Evolutionary conservation across 176 grass and related monocot species (phyloP).

Genomic region (Elaeis guineensis): DNA sequence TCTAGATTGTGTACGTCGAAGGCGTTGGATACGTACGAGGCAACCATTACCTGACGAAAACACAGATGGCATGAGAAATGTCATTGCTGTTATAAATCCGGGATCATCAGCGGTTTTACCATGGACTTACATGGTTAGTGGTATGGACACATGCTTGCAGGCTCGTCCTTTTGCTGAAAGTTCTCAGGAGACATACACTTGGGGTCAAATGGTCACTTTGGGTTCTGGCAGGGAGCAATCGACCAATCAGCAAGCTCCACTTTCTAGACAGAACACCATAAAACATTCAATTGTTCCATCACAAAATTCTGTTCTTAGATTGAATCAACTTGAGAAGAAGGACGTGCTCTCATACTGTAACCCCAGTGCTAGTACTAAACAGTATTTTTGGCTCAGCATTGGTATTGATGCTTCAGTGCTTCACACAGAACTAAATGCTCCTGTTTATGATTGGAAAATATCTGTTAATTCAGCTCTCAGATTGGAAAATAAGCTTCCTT

Average conservation of each 20-base stretch:
- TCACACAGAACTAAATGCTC: slow-evolving; percentile 84
- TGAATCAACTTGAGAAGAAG: slow-evolving; percentile 85
- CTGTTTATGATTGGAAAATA: slow-evolving; percentile 87
- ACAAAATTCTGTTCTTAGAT: slow-evolving; percentile 52
- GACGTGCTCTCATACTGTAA: slow-evolving; percentile 66
- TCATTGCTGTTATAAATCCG: slow-evolving; percentile 72
- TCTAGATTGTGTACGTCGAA: slow-evolving; percentile 66
- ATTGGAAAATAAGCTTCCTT: slow-evolving; percentile 95
- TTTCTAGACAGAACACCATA: slow-evolving; percentile 44
- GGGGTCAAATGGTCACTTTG: slow-evolving; percentile 67
- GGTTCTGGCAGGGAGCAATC: slow-evolving; percentile 41
- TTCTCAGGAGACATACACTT: slow-evolving; percentile 51
- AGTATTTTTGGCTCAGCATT: slow-evolving; percentile 81
- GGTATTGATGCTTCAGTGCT: slow-evolving; percentile 79
- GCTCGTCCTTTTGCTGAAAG: slow-evolving; percentile 64
- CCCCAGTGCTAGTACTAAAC: slow-evolving; percentile 34
- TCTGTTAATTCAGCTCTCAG: slow-evolving; percentile 84
- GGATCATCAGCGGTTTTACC: slow-evolving; percentile 61
- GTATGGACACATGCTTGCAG: slow-evolving; percentile 79
- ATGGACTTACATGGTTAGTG: slow-evolving; percentile 60
- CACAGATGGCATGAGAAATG: slow-evolving; percentile 44
- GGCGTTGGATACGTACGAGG: slow-evolving; percentile 74
- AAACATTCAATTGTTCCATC: slow-evolving; percentile 40
- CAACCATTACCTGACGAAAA: slow-evolving; percentile 42
- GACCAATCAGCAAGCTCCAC: slow-evolving; percentile 44